Evolutionary conservation across 768 basidiomycete genomes (phyloP), one percentile per base, ranked within the genome.

Genomic region (Agrocybe pediades): DNA sequence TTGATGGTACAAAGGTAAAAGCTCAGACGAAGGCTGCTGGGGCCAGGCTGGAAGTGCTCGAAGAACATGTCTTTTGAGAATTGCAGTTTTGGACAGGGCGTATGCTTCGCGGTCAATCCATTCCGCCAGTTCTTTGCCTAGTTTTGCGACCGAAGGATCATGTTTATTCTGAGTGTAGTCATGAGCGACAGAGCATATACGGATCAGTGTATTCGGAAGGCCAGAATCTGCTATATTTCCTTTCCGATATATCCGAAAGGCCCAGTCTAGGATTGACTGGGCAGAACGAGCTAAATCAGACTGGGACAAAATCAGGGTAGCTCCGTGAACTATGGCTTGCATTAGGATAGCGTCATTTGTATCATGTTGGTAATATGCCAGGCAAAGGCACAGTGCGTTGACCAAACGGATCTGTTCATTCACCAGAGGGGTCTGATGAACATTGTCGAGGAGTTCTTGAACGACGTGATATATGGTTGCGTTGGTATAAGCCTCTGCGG

Each of bases 371-470:
- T n/a, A n/a, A n/a, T n/a, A n/a, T n/a, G n/a, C n/a, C n/a, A n/a
- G n/a, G n/a, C n/a, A n/a, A n/a, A n/a, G n/a, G n/a, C 67, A 53
- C 83, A 80, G 36, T 1, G 84, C 81, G 51, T 92, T 87, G 36
- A 95, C 64, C 24, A 87, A 71, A 11, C 95, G 84, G 36, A 85
- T 68, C 64, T 95, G 91, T 65, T 96, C 92, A 65, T 92, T 90
- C 56, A 96, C 80, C 33, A 97, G 77, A 17, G 86, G 86, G 0
- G 84, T 83, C 9, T 71, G 67, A 53, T 90, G 81, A 8, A 93
- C 71, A 36, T 79, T 77, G 5, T 85, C 77, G 57, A 95, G 84
- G 13, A 96, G 75, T 46, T 83, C 80, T 53, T 88, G 87, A 23
- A 92, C 67, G 50, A 91, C 80, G 55, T 95, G 92, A 65, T 91